phyloP scores from a whole-genome alignment of 208 protist species.

The Jaenimonas drosophilae region DNA sequence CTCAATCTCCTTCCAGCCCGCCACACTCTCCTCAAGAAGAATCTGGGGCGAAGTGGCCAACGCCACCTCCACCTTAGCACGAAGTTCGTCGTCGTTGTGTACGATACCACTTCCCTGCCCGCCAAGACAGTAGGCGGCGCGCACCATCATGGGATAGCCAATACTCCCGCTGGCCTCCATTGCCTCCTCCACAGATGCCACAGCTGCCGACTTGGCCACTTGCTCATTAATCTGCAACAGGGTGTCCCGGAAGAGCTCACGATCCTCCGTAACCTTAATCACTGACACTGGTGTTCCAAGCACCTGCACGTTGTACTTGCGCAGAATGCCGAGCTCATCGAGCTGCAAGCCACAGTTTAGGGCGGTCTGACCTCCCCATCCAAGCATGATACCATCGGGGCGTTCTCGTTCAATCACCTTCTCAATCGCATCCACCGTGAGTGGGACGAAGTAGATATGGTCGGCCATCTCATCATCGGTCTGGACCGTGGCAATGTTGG shows the following conservation, averaged over 20 bases:
- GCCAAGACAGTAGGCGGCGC: conserved; percentile 97
- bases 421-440: conserved; percentile 91
- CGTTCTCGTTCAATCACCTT: conserved; percentile 93
- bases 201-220: conserved; percentile 74
- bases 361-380: conserved; percentile 98
- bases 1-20: conserved; percentile 99
- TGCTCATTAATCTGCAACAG: conserved; percentile 95
- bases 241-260: conserved; percentile 95
- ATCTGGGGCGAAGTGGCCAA: conserved; percentile 92
- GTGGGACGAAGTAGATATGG: conserved; percentile 96
- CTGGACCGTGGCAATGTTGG: conserved; percentile 99
- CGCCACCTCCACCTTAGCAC: conserved; percentile 72
- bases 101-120: conserved; percentile 97
- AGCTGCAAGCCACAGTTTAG: conserved; percentile 98
- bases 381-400: conserved; percentile 93
- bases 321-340: conserved; percentile 85
- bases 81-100: conserved; percentile 71
- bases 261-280: conserved; percentile 96
- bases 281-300: conserved; percentile 93
- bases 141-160: conserved; percentile 97
- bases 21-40: conserved; percentile 95
- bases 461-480: conserved; percentile 96
- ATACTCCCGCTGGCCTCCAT: conserved; percentile 58
- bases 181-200: conserved; percentile 66
- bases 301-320: conserved; percentile 92